Conservation (phyloP, 495 filamentous ascomycete genomes). For the Penicillium mononematosum region DNA sequence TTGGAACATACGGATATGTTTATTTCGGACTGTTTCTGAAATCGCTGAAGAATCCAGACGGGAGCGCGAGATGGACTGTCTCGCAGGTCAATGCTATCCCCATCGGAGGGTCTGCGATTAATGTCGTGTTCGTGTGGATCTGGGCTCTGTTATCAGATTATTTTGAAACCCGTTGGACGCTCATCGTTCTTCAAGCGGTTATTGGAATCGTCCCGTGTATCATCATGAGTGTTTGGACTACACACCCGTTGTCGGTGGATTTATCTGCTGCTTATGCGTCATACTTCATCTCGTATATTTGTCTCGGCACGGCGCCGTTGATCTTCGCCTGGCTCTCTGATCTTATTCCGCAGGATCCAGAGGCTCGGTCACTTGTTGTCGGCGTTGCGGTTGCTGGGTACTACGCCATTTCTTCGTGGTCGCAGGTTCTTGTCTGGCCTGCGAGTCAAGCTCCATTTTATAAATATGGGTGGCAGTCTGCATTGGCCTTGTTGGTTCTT, state of each 20-base stretch:
- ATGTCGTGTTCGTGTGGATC: slow-evolving; percentile 37
- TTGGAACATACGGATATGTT: slow-evolving; percentile 34
- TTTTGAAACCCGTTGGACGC: slow-evolving; percentile 28
- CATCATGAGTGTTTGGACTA: slow-evolving; percentile 35
- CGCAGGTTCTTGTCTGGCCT: slow-evolving; percentile 35
- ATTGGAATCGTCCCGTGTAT: slow-evolving; percentile 36
- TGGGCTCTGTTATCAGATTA: slow-evolving; percentile 35
- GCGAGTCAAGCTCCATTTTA: slow-evolving; percentile 34
- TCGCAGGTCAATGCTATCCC: slow-evolving; percentile 35
- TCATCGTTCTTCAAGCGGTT: slow-evolving; percentile 28
- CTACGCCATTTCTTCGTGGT: slow-evolving; percentile 36
- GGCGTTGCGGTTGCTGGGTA: slow-evolving; percentile 34
- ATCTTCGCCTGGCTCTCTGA: slow-evolving; percentile 36
- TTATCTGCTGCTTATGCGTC: slow-evolving; percentile 30
- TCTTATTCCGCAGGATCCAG: slow-evolving; percentile 35
- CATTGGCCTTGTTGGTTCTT: slow-evolving; percentile 27
- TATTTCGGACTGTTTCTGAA: slow-evolving; percentile 36
- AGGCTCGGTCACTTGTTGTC: slow-evolving; percentile 29
- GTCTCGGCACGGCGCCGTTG: slow-evolving; percentile 34
- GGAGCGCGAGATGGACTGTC: slow-evolving; percentile 23
- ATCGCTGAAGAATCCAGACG: slow-evolving; percentile 29
- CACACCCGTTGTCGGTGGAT: slow-evolving; percentile 21
- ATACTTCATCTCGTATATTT: slow-evolving; percentile 30
- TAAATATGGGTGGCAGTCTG: slow-evolving; percentile 34
- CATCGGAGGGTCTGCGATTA: slow-evolving; percentile 35